Base-by-base conservation (phyloP, 2,329 filamentous ascomycete species). In the Sporothrix curviconia region DNA sequence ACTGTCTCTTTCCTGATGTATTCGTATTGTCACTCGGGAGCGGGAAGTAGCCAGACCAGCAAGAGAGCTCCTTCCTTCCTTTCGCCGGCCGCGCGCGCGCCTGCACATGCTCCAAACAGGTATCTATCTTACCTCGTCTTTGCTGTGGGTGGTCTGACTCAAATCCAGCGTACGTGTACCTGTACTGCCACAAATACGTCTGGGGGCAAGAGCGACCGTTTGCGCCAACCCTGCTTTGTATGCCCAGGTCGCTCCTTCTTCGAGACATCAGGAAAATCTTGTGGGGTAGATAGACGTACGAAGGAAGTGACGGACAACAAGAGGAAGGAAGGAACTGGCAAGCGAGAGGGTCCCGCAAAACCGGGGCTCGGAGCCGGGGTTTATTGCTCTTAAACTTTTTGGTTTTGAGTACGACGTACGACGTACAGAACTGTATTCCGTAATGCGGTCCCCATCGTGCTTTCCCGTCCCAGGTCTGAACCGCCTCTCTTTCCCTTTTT, bases 301-400 rank as follows among this genome's bases (percentile, higher is more conserved):
- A 49, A 49, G 30, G 46, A 36, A 36, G 25, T 32, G 43, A 17
- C 37, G 25, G n/a, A 4, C 17, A 24, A 37, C 36, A 30, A 28
- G 19, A n/a, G n/a, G 24, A 22, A 34, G 22, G 24, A 44, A 32
- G 37, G 8, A 6, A 40, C 6, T 15, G n/a, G n/a, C 8, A 43
- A 43, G 44, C 19, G 14, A 17, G 43, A 14, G 25, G 30, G 52
- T 32, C 15, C 40, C 40, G 30, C 30, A 55, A 55, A 55, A 55
- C 40, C 52, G 52, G 52, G 52, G 40, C 40, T 37, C 52, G 52
- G 40, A 34, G 52, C 52, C 40, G 52, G 42, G 51, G 40, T 25
- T 25, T 22, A n/a, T 25, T 25, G 7, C 39, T 39, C 22, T 37
- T 17, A 28, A 22, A 34, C 36, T 49, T 34, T 49, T 34, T 36